phyloP scores from a whole-genome alignment of 768 basidiomycete genomes.

The Rubroboletus pulcherrimus region DNA sequence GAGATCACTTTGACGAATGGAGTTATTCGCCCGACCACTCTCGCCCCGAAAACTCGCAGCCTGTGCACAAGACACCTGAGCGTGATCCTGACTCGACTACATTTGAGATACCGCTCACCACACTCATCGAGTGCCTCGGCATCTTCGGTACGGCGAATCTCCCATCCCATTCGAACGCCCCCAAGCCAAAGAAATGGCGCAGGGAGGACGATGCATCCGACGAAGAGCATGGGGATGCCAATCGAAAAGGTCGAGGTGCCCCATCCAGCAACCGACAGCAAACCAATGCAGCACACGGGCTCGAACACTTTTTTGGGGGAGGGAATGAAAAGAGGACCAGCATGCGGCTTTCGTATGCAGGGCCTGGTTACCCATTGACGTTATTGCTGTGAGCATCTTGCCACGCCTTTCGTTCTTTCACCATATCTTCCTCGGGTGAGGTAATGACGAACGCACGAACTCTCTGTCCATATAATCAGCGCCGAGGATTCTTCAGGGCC shows the following conservation, averaged over 20 bases:
- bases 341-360: conserved; percentile 81
- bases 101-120: conserved; percentile 82
- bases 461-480: conserved; percentile 33
- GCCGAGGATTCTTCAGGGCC: conserved; percentile 79
- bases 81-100: conserved; percentile 31
- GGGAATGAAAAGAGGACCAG: conserved; percentile 64
- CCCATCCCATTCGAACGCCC: conserved; percentile 25
- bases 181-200: conserved; percentile 48
- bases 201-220: conserved; percentile 46
- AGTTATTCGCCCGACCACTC: conserved; percentile 48
- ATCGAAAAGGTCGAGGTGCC: conserved; percentile 25
- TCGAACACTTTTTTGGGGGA: conserved; percentile 59
- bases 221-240: conserved; percentile 32
- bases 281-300: conserved; percentile 14
- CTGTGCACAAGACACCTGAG: conserved; percentile 9
- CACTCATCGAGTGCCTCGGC: conserved; percentile 86
- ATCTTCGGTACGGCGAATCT: conserved; percentile 80
- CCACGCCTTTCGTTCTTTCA: background rate
- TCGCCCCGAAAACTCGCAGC: conserved; percentile 24
- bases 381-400: conserved; percentile 65
- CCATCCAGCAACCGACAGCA: conserved; percentile 19
- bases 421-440: background rate
- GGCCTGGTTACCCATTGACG: conserved; percentile 73
- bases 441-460: conserved; percentile 1
- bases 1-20: conserved; percentile 78